Percentiles rank a stretch among this genome's conserved stretches.
Evolutionary conservation across 345 rosid genomes (phyloP).

Genomic region (Abelmoschus esculentus): DNA sequence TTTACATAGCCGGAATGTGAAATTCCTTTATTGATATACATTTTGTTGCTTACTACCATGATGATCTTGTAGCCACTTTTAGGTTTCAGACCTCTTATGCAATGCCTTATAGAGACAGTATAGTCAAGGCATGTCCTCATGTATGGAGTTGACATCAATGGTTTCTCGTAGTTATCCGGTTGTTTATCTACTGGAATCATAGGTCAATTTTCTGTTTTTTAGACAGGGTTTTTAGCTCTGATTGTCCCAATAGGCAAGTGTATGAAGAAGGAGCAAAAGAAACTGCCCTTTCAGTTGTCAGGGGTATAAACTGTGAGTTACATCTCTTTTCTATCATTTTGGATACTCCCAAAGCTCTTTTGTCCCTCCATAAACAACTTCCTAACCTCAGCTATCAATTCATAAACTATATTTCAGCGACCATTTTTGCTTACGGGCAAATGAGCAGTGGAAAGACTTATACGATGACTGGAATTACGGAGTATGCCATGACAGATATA

Average conservation of each 20-base stretch:
- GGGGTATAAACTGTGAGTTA: conserved; percentile 62
- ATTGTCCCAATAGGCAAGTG: conserved; percentile 61
- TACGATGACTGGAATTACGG: conserved; percentile 86
- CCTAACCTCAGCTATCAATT: not conserved
- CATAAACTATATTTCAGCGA: conserved; percentile 42
- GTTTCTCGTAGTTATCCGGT: not conserved
- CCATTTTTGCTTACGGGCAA: conserved; percentile 95
- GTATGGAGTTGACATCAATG: not conserved
- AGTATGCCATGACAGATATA: conserved; percentile 65
- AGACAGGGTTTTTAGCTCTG: conserved; percentile 76
- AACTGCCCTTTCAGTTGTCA: conserved; percentile 75
- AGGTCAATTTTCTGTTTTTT: conserved; percentile 23
- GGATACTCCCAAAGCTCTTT: not conserved
- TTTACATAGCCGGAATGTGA: not conserved
- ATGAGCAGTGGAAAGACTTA: conserved; percentile 91
- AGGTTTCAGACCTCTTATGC: not conserved
- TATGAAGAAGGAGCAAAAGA: conserved; percentile 75
- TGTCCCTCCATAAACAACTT: not conserved
- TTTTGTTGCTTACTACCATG: not conserved
- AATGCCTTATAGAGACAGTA: not conserved
- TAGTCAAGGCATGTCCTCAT: not conserved
- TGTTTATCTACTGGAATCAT: not conserved
- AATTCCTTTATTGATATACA: not conserved
- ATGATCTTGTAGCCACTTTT: not conserved
- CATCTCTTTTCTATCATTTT: not conserved